Evolutionary conservation across 768 basidiomycete genomes (phyloP), one percentile per base, ranked within the genome.

Genomic region (Kwoniella dejecticola): DNA sequence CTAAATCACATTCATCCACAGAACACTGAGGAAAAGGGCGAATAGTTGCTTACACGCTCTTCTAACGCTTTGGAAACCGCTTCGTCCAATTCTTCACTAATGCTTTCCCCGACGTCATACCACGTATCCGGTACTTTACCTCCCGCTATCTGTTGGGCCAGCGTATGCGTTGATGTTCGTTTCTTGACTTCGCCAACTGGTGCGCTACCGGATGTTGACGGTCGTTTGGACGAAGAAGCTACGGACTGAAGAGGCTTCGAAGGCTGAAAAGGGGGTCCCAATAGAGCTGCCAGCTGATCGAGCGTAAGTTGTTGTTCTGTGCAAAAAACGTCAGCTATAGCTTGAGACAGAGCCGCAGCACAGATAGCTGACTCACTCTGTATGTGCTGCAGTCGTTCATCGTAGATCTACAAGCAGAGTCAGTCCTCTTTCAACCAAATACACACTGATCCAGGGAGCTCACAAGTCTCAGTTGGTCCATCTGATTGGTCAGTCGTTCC

Each of bases 241-340:
- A 74, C 66, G 6, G 71, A 66, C 15, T 67, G 60, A 2, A 76
- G 52, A 71, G 67, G 74, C 76, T 74, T 57, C 0, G 84, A 67
- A 3, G 83, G 80, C 17, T 88, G 88, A 30, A 87, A 82, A 2
- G 83, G 59, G 33, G 91, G 84, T 24, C 89, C 92, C 4, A 97
- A 85, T 74, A 95, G 91, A 26, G 85, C 83, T 67, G 91, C 85
- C 15, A 94, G 80, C 85, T 87, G 89, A 74, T 91, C 89, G 31
- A 93, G 87, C 57, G 91, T 88, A 11, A 86, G 78, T 64, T 92
- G 85, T 30, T 84, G 82, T 8, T 80, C 79, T 84, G 82, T 5
- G 80, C 79, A 6, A 38, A 12, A 19, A 27, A 41, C n/a, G n/a
- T n/a, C n/a, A 27, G 2, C 17, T 4, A 27, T 38, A 38, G 36